These are phyloP conservation scores for Kwoniella mangroviensis DNA, from an alignment of 768 basidiomycete genomes.

Conservation along the genomic window DNA sequence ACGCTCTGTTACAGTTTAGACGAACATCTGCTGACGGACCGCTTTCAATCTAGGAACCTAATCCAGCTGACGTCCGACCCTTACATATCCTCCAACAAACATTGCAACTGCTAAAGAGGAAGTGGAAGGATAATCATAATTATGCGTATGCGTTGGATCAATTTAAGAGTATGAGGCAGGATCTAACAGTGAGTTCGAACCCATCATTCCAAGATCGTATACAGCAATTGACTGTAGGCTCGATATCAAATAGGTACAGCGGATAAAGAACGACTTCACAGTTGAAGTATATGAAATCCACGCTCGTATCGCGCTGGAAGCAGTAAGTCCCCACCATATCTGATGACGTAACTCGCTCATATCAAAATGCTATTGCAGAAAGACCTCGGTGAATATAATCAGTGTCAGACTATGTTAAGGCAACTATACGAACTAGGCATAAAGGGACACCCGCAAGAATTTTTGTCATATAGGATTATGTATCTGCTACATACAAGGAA, in stretches of 20 bases:
- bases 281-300: constrained; percentile 98
- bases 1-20: neutral
- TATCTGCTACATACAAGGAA: constrained; percentile 94
- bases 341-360: constrained; percentile 1
- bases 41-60: constrained; percentile 72
- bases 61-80: constrained; percentile 90
- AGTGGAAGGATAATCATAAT: constrained; percentile 77
- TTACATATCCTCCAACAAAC: constrained; percentile 82
- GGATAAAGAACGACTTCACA: constrained; percentile 98
- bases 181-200: constrained; percentile 79
- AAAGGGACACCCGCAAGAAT: constrained; percentile 90
- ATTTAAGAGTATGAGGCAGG: constrained; percentile 95
- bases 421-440: constrained; percentile 91
- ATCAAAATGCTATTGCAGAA: constrained; percentile 62
- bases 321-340: constrained; percentile 63
- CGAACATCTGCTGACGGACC: constrained; percentile 5
- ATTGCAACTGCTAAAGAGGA: constrained; percentile 79
- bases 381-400: constrained; percentile 98
- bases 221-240: neutral
- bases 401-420: constrained; percentile 89
- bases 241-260: constrained; percentile 75
- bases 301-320: constrained; percentile 93
- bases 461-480: constrained; percentile 94
- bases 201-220: neutral
- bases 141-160: constrained; percentile 90